phyloP scores from a whole-genome alignment of 257 asterid species.

The Jacaranda copaia region DNA sequence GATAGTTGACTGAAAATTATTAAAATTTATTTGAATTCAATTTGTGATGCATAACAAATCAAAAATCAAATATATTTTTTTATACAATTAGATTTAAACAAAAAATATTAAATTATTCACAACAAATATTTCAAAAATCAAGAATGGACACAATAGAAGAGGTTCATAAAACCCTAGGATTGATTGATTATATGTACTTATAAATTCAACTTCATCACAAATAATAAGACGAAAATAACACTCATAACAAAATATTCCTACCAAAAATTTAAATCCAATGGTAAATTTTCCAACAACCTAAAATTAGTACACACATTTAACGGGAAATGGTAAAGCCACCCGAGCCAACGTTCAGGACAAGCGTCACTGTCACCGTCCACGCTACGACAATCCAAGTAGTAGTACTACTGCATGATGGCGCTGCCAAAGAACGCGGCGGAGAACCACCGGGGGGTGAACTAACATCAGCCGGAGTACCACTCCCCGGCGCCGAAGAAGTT shows the following conservation, averaged over 20 bases:
- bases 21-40: no score
- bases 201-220: slow-evolving; percentile 25
- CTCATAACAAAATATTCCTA: slow-evolving; percentile 15
- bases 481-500: slow-evolving; percentile 28
- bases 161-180: background rate
- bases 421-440: slow-evolving; percentile 27
- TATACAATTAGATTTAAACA: no score
- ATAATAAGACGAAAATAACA: slow-evolving; percentile 27
- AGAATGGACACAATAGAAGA: background rate
- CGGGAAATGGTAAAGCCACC: slow-evolving; percentile 29
- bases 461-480: slow-evolving; percentile 38
- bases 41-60: no score
- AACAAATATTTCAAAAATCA: background rate
- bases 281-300: background rate
- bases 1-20: no score
- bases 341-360: slow-evolving; percentile 34
- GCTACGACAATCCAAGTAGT: slow-evolving; percentile 16
- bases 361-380: slow-evolving; percentile 7
- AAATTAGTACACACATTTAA: background rate
- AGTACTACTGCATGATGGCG: slow-evolving; percentile 10
- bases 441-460: slow-evolving; percentile 21
- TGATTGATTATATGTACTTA: background rate
- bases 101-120: no score
- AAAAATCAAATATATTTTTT: no score
- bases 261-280: slow-evolving; percentile 26